Conservation (phyloP, 1,139 yeast genomes). For the Groenewaldozyma auringiensis region DNA sequence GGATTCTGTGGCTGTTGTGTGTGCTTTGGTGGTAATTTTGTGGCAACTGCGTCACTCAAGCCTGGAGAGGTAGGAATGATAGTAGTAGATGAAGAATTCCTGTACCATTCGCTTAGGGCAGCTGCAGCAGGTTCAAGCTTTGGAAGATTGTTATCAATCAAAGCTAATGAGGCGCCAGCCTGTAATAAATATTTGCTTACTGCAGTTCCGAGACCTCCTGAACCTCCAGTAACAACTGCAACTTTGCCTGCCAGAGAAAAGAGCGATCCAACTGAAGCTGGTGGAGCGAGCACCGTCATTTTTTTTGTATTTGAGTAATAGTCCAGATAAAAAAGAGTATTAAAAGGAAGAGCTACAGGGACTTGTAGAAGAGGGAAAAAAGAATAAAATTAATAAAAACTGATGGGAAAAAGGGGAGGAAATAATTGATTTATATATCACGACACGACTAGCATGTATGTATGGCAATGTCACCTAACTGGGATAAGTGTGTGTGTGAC, state of each 20-base stretch:
- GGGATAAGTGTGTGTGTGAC: neutral
- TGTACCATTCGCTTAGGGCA: conserved; percentile 50
- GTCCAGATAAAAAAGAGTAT: neutral
- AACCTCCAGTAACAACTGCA: conserved; percentile 74
- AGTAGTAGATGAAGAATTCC: conserved; percentile 6
- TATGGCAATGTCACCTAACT: too few species aligned
- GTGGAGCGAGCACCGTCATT: conserved; percentile 3
- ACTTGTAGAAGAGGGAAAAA: neutral
- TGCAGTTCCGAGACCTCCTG: conserved; percentile 69
- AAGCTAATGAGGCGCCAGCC: conserved; percentile 43
- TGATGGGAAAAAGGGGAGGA: neutral
- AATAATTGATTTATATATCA: neutral
- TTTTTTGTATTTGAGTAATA: too few species aligned
- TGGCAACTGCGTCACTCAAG: neutral
- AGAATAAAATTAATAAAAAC: neutral
- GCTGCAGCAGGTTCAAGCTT: conserved; percentile 51
- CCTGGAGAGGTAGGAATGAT: neutral
- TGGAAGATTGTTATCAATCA: conserved; percentile 62
- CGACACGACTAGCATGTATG: too few species aligned
- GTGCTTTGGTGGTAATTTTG: neutral
- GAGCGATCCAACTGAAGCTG: conserved; percentile 9
- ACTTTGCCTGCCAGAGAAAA: conserved; percentile 55
- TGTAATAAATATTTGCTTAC: conserved; percentile 29
- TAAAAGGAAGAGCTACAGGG: neutral
- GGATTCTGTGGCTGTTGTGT: neutral